phyloP scores from a whole-genome alignment of 805 yeast species.

The Starmerella sirachaensis region DNA sequence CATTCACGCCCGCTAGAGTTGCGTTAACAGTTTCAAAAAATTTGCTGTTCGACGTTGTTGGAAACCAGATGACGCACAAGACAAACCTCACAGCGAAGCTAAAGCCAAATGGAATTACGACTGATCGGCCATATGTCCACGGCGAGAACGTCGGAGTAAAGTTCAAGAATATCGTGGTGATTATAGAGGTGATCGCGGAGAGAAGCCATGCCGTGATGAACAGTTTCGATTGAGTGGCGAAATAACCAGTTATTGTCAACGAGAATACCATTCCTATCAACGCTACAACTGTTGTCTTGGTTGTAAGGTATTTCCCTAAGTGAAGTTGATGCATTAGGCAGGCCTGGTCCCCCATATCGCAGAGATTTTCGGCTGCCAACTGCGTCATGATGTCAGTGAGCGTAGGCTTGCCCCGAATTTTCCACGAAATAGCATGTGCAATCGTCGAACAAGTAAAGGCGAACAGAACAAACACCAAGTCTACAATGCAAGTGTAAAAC shows the following conservation, averaged over 20 bases:
- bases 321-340: constrained; percentile 16
- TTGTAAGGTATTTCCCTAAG: constrained; percentile 16
- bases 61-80: constrained; percentile 19
- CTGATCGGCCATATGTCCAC: constrained; percentile 6
- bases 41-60: constrained; percentile 21
- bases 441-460: constrained; percentile 14
- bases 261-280: constrained; percentile 18
- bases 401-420: constrained; percentile 20
- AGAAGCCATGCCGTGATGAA: constrained; percentile 17
- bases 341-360: constrained; percentile 12
- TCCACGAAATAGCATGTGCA: constrained; percentile 19
- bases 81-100: constrained; percentile 18
- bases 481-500: constrained; percentile 9
- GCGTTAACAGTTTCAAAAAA: constrained; percentile 15
- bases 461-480: constrained; percentile 7
- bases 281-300: constrained; percentile 17
- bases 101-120: constrained; percentile 23
- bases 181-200: constrained; percentile 17
- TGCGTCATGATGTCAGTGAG: constrained; percentile 3
- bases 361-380: constrained; percentile 19
- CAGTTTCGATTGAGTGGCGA: constrained; percentile 8
- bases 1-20: constrained; percentile 6
- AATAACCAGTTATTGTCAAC: constrained; percentile 9
- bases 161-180: constrained; percentile 6
- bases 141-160: constrained; percentile 14